Conservation (phyloP, 768 basidiomycete species). For the Termitomyces sp. region DNA sequence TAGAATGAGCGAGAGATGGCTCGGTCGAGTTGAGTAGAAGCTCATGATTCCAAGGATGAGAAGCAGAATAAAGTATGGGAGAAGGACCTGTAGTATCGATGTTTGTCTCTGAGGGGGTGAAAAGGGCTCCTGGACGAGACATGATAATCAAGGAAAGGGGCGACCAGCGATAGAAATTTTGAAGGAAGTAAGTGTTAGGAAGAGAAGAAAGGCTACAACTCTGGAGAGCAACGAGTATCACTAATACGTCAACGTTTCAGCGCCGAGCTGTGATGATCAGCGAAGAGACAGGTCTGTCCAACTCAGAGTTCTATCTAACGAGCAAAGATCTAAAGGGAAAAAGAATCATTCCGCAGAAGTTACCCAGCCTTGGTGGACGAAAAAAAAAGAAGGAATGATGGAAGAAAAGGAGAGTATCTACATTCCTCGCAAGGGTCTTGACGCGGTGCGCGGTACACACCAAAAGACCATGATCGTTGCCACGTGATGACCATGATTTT, state of each 20-base stretch:
- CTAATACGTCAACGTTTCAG: not conserved
- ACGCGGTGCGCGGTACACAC: no score
- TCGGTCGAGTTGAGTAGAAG: constrained; percentile 9
- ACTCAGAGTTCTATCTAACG: not conserved
- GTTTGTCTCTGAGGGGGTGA: constrained; percentile 42
- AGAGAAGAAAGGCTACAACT: not conserved
- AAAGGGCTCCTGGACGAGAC: constrained; percentile 37
- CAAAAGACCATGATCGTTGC: not conserved
- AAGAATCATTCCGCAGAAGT: no score
- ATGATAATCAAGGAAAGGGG: constrained; percentile 23
- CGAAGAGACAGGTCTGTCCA: not conserved
- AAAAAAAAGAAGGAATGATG: not conserved
- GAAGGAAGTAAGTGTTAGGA: not conserved
- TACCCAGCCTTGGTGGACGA: not conserved
- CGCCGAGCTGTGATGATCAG: not conserved
- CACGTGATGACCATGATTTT: constrained; percentile 1
- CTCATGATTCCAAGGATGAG: constrained; percentile 16
- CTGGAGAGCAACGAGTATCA: constrained; percentile 10
- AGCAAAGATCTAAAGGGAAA: not conserved
- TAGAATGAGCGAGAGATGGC: constrained; percentile 11
- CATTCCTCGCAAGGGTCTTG: not conserved
- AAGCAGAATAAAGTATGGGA: constrained; percentile 4
- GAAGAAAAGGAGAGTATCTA: not conserved
- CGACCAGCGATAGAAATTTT: constrained; percentile 9
- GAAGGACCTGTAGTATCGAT: constrained; percentile 19